Conservation (phyloP, 441 rosid genomes). For the Erodium moschatum region DNA sequence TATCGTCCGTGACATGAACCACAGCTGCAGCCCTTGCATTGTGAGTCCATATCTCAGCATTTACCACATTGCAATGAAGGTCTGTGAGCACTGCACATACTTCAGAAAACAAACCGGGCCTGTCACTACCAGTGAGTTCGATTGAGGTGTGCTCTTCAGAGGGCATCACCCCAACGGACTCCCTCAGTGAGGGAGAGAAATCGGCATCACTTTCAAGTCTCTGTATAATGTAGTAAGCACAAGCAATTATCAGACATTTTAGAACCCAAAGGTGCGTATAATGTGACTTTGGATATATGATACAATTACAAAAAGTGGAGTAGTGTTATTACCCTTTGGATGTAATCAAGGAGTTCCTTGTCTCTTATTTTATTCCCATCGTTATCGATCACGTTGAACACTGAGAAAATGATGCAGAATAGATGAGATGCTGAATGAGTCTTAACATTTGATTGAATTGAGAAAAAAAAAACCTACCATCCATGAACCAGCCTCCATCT, state of each 20-base stretch:
- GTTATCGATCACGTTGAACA: conserved; percentile 66
- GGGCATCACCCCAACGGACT: conserved; percentile 75
- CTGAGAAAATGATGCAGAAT: conserved; percentile 29
- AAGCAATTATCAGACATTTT: conserved; percentile 2
- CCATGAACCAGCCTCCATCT: conserved; percentile 95
- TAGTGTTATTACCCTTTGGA: conserved; percentile 48
- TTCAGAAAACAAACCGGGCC: conserved; percentile 88
- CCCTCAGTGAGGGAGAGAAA: conserved; percentile 45
- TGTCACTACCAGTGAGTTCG: conserved; percentile 72
- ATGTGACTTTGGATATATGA: background rate
- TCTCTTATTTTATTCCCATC: conserved; percentile 74
- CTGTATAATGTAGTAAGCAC: conserved; percentile 32
- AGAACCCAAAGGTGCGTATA: background rate
- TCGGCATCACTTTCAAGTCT: conserved; percentile 68
- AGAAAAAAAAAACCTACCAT: conserved; percentile 38
- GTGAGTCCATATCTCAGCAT: conserved; percentile 96
- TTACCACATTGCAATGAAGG: conserved; percentile 69
- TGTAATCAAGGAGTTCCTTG: conserved; percentile 48
- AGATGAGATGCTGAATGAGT: conserved; percentile 11
- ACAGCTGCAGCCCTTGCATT: conserved; percentile 87
- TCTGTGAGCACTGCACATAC: conserved; percentile 77
- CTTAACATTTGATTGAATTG: background rate
- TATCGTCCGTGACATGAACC: conserved; percentile 61
- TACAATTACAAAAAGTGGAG: too few relatives aligned
- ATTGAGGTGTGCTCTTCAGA: conserved; percentile 76